Base-by-base conservation (phyloP, 495 filamentous ascomycete species). In the Annulohypoxylon maeteangense region DNA sequence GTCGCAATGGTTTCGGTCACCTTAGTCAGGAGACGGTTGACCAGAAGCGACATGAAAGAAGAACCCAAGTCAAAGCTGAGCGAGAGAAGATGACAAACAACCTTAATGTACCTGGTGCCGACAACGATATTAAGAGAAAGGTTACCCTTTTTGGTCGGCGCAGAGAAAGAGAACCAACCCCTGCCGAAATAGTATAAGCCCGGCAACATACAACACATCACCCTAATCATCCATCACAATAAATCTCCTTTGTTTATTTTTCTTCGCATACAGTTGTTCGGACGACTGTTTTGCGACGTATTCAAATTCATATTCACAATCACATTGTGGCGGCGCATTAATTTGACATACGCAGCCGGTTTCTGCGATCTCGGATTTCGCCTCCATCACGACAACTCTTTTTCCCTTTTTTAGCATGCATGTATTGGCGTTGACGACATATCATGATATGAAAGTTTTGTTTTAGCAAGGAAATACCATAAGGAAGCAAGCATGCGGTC, bases 1-100 rank as follows among this genome's bases (percentile, higher is more conserved):
- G 92, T 22, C 84, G 90, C n/a, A 91, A 93, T 76, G 92, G 93
- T 34, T 92, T 96, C 71, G 91, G 91, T n/a, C 90, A 93, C 76
- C 75, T 93, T 23, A 91, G 86, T 77, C 90, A 92, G 75, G 87
- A 90, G 40, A 79, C 80, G 0, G 86, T 92, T 62, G 90, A 92
- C 65, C 82, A 84, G 70, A 83, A 85, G 54, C 80, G 90, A 44
- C 81, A 83, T 56, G 87, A 91, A 75, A 83, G 90, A 45, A 81
- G 89, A 48, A 81, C 80, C 36, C 68, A 66, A 42, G 75, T 78
- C 31, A 80, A 81, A 62, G 79, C 79, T 12, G 77, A 83, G 65
- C 79, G 81, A 27, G 81, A 84, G 50, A 75, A 53, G 57, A 62
- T 72, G 12, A 75, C 76, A 2, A 74, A 74, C 16, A 58, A 61